Evolutionary conservation across 2,329 filamentous ascomycete species (phyloP).

Genomic region (Scedosporium minutisporum): DNA sequence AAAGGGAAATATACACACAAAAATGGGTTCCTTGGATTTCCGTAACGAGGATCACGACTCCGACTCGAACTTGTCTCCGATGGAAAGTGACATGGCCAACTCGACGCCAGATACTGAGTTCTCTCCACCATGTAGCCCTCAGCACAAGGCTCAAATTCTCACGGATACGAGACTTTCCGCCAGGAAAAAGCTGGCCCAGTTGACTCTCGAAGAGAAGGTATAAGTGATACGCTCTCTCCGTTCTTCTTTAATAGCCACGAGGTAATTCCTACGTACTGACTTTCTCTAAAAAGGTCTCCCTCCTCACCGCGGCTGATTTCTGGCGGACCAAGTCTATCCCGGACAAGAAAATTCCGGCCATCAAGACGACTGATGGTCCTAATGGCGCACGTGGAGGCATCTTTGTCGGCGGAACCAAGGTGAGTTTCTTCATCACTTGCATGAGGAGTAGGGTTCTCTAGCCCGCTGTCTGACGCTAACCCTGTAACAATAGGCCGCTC

Average conservation of each 20-base stretch:
- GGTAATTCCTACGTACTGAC: background rate
- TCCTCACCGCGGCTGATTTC: conserved; percentile 55
- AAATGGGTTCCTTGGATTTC: conserved; percentile 2
- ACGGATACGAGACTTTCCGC: conserved; percentile 31
- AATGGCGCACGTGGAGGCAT: conserved; percentile 60
- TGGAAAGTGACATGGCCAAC: conserved; percentile 15
- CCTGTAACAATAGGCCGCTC: conserved; percentile 47
- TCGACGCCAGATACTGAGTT: conserved; percentile 42
- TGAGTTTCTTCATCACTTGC: conserved; percentile 17
- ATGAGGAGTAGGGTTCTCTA: background rate
- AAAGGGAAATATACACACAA: background rate
- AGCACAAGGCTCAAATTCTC: conserved; percentile 23
- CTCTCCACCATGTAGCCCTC: conserved; percentile 34
- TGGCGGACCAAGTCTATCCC: conserved; percentile 60
- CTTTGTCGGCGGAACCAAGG: conserved; percentile 58
- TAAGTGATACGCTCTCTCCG: background rate
- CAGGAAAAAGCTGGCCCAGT: conserved; percentile 38
- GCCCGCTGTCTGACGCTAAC: background rate
- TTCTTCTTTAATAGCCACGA: background rate
- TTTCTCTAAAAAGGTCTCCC: conserved; percentile 35
- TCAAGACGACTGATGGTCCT: conserved; percentile 60
- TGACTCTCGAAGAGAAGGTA: conserved; percentile 51
- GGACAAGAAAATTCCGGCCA: conserved; percentile 51
- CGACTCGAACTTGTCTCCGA: conserved; percentile 2
- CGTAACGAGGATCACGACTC: conserved; percentile 4